A percentile compares a stretch with the other conserved stretches of the same genome.
Evolutionary conservation across 176 grass and related monocot species (phyloP).

Genomic region (Panicum miliaceum): DNA sequence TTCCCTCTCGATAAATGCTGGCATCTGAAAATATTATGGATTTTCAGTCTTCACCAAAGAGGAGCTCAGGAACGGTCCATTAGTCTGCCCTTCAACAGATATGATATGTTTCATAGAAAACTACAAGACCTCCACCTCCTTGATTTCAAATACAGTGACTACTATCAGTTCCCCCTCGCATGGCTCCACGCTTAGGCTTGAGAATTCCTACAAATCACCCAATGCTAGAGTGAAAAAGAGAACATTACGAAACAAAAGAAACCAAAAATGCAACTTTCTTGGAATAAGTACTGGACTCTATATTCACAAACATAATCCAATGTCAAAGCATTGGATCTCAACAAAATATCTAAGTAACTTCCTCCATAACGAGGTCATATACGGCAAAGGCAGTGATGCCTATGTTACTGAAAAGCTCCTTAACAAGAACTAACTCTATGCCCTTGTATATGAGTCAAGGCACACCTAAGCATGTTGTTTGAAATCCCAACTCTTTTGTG

Average conservation of each 20-base stretch:
- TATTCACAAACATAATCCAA: conserved; percentile 16
- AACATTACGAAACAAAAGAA: conserved; percentile 12
- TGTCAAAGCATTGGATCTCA: conserved; percentile 5
- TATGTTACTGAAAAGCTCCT: conserved; percentile 12
- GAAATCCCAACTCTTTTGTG: background rate
- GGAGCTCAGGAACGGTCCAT: background rate
- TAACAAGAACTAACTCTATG: background rate
- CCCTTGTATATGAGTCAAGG: background rate
- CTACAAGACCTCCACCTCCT: conserved; percentile 64
- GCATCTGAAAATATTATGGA: conserved; percentile 55
- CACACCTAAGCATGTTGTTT: background rate
- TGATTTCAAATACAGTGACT: conserved; percentile 90
- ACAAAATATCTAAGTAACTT: background rate
- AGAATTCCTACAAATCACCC: conserved; percentile 69
- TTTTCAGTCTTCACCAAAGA: conserved; percentile 13
- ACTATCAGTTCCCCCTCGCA: conserved; percentile 69
- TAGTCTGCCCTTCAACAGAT: background rate
- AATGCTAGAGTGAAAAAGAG: conserved; percentile 26
- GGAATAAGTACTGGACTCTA: background rate
- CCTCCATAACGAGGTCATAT: background rate
- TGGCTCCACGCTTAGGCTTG: conserved; percentile 86
- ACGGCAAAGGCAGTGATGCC: background rate
- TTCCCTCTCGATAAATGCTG: conserved; percentile 92
- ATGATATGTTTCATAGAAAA: background rate
- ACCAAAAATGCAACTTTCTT: background rate